Evolutionary conservation across 139 green algal genomes (phyloP).

Genomic region (Coelastrella sp.): DNA sequence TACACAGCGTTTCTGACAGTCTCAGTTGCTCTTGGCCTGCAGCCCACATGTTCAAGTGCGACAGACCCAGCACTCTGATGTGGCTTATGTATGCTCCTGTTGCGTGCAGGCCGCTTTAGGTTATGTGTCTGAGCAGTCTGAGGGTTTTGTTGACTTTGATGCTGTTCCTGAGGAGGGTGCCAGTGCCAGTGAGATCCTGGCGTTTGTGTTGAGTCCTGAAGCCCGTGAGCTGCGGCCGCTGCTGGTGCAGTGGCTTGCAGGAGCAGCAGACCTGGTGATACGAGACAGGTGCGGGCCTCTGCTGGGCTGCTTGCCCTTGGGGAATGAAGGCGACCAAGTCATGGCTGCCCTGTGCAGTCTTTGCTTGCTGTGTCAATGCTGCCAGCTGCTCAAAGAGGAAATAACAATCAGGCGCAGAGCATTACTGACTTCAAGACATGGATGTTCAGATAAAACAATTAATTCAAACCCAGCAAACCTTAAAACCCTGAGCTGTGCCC

Average conservation of each 20-base stretch:
- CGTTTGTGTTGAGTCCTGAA: constrained; percentile 78
- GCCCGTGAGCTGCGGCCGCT: constrained; percentile 76
- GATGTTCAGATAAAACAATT: too few relatives aligned
- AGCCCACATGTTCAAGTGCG: too few relatives aligned
- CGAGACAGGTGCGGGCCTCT: constrained; percentile 61
- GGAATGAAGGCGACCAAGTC: not conserved
- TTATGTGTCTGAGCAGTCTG: constrained; percentile 68
- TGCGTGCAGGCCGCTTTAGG: constrained; percentile 78
- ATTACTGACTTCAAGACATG: too few relatives aligned
- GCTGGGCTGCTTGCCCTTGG: too few relatives aligned
- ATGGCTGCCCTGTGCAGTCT: not conserved
- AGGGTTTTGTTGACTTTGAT: constrained; percentile 86
- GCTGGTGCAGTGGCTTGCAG: constrained; percentile 67
- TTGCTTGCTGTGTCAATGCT: not conserved
- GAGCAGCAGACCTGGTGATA: constrained; percentile 71
- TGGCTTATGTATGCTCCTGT: not conserved
- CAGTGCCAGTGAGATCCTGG: constrained; percentile 57
- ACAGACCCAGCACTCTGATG: too few relatives aligned
- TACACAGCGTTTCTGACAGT: too few relatives aligned
- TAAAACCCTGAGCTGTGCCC: not conserved
- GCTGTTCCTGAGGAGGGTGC: constrained; percentile 79
- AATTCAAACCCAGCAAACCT: not conserved
- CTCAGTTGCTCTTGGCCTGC: too few relatives aligned
- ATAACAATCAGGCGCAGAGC: too few relatives aligned
- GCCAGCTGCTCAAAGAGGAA: not conserved